These are phyloP conservation scores for Hypoxylon sp. DNA, from an alignment of 2,329 filamentous ascomycete genomes.

Conservation along the genomic window DNA sequence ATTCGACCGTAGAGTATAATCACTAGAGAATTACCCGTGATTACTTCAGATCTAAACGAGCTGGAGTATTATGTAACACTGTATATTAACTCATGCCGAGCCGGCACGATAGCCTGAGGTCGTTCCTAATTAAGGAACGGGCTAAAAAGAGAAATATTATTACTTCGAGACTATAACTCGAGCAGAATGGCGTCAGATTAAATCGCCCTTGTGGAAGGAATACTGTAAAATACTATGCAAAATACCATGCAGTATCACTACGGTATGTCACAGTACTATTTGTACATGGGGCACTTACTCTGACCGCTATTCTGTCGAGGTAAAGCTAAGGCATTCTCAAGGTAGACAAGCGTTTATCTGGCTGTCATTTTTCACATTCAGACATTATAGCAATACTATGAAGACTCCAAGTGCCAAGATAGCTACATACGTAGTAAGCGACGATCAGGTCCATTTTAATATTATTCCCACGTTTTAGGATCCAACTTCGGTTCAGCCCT, in stretches of 20 bases:
- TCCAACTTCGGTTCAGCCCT: constrained; percentile 6
- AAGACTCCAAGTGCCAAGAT: neutral
- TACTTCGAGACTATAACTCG: neutral
- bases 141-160: neutral
- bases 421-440: neutral
- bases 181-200: too few species aligned
- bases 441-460: constrained; percentile 8
- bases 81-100: neutral
- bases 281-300: too few species aligned
- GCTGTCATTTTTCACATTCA: too few species aligned
- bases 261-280: too few species aligned
- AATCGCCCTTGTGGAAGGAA: too few species aligned
- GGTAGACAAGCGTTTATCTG: neutral
- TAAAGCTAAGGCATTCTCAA: neutral
- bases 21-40: neutral
- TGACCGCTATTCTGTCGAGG: too few species aligned
- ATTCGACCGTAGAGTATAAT: too few species aligned
- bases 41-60: neutral
- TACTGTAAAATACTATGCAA: too few species aligned
- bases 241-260: too few species aligned
- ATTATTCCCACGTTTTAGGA: neutral
- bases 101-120: neutral
- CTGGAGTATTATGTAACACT: neutral
- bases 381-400: constrained; percentile 1
- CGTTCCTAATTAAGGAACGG: neutral